Evolutionary conservation across 352 stramenopile species (phyloP), one percentile per base, ranked within the genome.

Genomic region (Pythium brachiatum): DNA sequence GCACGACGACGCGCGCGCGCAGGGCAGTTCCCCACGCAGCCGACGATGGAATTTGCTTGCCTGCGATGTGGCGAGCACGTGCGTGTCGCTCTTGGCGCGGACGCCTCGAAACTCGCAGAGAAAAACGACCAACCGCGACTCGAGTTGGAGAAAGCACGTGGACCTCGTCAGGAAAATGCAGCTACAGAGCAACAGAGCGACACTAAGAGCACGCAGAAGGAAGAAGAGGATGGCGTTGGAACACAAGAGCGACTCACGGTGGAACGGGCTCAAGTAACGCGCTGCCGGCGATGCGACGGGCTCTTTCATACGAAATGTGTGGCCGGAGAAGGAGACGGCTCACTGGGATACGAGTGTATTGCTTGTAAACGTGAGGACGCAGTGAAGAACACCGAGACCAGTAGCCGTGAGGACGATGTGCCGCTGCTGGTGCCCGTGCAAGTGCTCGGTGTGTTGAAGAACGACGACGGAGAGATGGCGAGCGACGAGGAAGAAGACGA

Each of bases 351-450:
- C 57, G 57, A 62, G 56, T 65, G 57, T 31, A n/a, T 36, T 36
- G 21, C 57, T 15, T 70, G 63, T 62, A n/a, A 8, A 27, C 15
- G n/a, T 47, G 21, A 9, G 12, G 38, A 25, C 12, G 11, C 2
- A 41, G 26, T 2, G 7, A 21, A 15, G 20, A 32, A 52, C n/a
- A 29, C 25, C 15, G 20, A 26, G 8, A 20, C 21, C 8, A 26
- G 34, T 11, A 29, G 26, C 1, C 7, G 20, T 1, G 31, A 15
- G 8, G 46, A 34, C 0, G 43, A 15, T 16, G 25, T 64, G 48
- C 66, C 76, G 26, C 51, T 86, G 47, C 59, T 86, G 11, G 61
- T 86, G n/a, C 73, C 77, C 0, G 59, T 53, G 8, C 60, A 60
- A 16, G 75, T 56, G 29, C 23, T 83, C 0, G 36, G 13, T n/a